phyloP scores from a whole-genome alignment of 225 moss, liverwort and hornwort genomes.

The Marchantia paleacea region DNA sequence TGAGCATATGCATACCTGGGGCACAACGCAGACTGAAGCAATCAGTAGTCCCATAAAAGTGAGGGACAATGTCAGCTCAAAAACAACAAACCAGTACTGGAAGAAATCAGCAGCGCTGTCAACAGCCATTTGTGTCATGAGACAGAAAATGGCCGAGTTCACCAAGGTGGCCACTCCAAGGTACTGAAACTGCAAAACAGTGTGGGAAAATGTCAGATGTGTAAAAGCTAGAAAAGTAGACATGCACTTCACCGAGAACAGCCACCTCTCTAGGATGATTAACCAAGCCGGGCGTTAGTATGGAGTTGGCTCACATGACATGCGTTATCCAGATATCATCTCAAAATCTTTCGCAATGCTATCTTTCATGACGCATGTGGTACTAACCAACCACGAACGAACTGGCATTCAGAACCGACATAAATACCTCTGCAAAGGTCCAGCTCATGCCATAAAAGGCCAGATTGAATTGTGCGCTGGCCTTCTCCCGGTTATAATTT shows the following conservation, averaged over 20 bases:
- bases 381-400: too few species aligned
- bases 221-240: neutral
- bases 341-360: too few species aligned
- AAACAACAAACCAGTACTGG: slow-evolving; percentile 70
- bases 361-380: too few species aligned
- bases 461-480: slow-evolving; percentile 50
- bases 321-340: too few species aligned
- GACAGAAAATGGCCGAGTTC: slow-evolving; percentile 61
- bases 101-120: slow-evolving; percentile 64
- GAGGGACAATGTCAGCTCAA: slow-evolving; percentile 61
- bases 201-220: neutral
- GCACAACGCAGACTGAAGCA: slow-evolving; percentile 43
- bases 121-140: slow-evolving; percentile 76
- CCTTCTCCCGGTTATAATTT: slow-evolving; percentile 40
- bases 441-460: slow-evolving; percentile 50
- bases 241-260: too few species aligned
- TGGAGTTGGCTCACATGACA: too few species aligned
- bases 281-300: too few species aligned
- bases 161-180: slow-evolving; percentile 63
- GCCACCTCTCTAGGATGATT: too few species aligned
- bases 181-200: slow-evolving; percentile 58
- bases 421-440: slow-evolving; percentile 67
- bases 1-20: slow-evolving; percentile 57
- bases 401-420: neutral
- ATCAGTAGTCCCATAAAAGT: slow-evolving; percentile 79